Conservation (phyloP, 371 early-diverging fungal genomes). For the Gilbertella persicaria region DNA sequence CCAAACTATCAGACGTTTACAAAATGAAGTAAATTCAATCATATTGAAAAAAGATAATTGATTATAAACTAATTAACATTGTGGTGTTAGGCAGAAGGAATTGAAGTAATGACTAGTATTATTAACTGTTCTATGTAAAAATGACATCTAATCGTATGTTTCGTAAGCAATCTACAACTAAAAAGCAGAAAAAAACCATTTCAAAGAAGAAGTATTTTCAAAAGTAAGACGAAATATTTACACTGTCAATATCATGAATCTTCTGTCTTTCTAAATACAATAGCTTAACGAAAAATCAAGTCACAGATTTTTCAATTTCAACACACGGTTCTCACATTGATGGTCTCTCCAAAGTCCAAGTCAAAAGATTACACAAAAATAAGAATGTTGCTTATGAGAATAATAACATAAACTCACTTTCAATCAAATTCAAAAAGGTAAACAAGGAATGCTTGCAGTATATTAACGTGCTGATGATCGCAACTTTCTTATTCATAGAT, state of each 20-base stretch:
- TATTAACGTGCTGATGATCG: slow-evolving; percentile 8
- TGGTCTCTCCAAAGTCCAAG: slow-evolving; percentile 6
- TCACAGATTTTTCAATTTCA: slow-evolving; percentile 8
- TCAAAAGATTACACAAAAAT: slow-evolving; percentile 9
- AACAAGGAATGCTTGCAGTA: slow-evolving; percentile 11
- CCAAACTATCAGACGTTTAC: no score
- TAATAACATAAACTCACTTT: slow-evolving; percentile 8
- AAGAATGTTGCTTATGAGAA: slow-evolving; percentile 11
- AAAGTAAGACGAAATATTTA: slow-evolving; percentile 7
- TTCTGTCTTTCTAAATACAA: slow-evolving; percentile 9
- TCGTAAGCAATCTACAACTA: slow-evolving; percentile 3
- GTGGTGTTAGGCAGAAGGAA: no score
- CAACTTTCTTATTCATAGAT: slow-evolving; percentile 13
- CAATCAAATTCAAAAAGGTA: slow-evolving; percentile 1
- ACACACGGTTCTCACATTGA: slow-evolving; percentile 12
- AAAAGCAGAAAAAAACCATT: slow-evolving; percentile 2
- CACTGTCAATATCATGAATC: slow-evolving; percentile 7
- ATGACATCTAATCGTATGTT: slow-evolving; percentile 2
- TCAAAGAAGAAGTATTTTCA: slow-evolving; percentile 10
- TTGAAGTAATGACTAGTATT: no score
- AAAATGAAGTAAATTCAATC: no score
- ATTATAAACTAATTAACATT: no score
- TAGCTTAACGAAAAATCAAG: slow-evolving; percentile 10
- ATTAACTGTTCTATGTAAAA: no score
- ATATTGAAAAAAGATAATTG: no score